Base-by-base conservation (phyloP, 2,329 filamentous ascomycete genomes). In the Paraconiothyrium sp. region DNA sequence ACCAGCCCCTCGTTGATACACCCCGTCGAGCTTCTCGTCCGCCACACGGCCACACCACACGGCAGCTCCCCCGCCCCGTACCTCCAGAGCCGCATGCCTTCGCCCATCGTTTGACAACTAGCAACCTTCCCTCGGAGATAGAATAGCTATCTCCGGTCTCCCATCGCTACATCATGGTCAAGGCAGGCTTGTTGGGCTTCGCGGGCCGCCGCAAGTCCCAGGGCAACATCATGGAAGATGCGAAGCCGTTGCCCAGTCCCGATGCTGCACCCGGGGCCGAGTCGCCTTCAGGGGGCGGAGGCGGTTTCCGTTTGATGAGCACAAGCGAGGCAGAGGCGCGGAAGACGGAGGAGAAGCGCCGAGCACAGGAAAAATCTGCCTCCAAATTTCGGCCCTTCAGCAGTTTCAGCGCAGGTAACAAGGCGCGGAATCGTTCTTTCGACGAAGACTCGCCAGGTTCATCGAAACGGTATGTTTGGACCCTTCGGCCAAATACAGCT, bases 191-290 rank as follows among this genome's bases (percentile, higher is more conserved):
- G 16, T 70, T 72, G 20, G 67, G 76, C 59, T 75, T 78, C 61
- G 74, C 66, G 35, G 68, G 64, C 52, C 76, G 77, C 32, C 72
- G 77, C 34, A 79, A 78, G 70, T 79, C 77, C 27, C 70, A 74
- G 57, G 71, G 74, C 57, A 78, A 78, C 60, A 68, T 66, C 24
- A 63, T 79, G 37, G 76, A 78, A 11, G 73, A 77, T 6, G 27
- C 58, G 4, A 64, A 66, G 9, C 57, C 67, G 27, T 52, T 61
- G 39, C 58, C 62, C 13, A 56, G 67, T 27, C 63, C 66, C 30
- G 60, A 74, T 41, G 60, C 61, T n/a, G 52, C 67, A 8, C 64
- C 69, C 14, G 57, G 66, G 11, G 62, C 67, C 35, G 58, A 63
- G 44, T 48, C 63, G 14, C 71, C 72, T 55, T 68, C 70, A 44